phyloP scores from a whole-genome alignment of 106 monocot genomes.

The Alisma plantagoaquatica region DNA sequence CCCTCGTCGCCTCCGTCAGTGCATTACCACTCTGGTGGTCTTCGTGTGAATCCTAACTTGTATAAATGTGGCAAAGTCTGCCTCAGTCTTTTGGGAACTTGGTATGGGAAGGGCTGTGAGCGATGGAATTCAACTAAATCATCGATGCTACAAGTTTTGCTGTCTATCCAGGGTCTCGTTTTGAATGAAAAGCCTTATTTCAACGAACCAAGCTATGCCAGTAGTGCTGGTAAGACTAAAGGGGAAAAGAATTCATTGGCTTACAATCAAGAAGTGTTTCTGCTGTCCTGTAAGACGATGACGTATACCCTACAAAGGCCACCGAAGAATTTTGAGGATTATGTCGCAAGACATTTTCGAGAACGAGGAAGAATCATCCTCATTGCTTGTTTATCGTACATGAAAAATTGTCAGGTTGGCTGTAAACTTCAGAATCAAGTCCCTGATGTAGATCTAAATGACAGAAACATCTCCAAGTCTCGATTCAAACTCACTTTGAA shows the following conservation, averaged over 20 bases:
- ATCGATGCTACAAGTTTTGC: slow-evolving; percentile 27
- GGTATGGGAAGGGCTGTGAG: slow-evolving; percentile 19
- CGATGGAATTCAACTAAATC: slow-evolving; percentile 17
- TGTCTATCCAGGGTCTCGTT: slow-evolving; percentile 26
- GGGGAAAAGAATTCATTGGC: slow-evolving; percentile 8
- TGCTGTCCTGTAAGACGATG: slow-evolving; percentile 23
- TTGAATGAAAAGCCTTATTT: slow-evolving; percentile 28
- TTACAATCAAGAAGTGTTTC: slow-evolving; percentile 7
- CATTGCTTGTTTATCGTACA: slow-evolving; percentile 11
- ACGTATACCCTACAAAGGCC: slow-evolving; percentile 15
- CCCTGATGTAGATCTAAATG: slow-evolving; percentile 9
- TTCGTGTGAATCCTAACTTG: slow-evolving; percentile 28
- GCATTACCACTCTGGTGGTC: slow-evolving; percentile 23
- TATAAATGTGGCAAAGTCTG: slow-evolving; percentile 22
- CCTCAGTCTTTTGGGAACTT: slow-evolving; percentile 23
- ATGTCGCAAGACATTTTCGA: slow-evolving; percentile 12
- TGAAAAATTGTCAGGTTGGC: slow-evolving; percentile 14
- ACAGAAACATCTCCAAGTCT: slow-evolving; percentile 5
- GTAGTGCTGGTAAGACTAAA: background rate
- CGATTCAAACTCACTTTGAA: slow-evolving; percentile 5
- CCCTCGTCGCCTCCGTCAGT: slow-evolving; percentile 20
- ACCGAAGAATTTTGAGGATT: slow-evolving; percentile 19
- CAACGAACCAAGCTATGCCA: slow-evolving; percentile 14
- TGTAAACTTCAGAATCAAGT: slow-evolving; percentile 3
- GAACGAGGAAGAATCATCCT: slow-evolving; percentile 5